Evolutionary conservation across 2,329 filamentous ascomycete species (phyloP).

Genomic region (Leptosphaerulina australis): DNA sequence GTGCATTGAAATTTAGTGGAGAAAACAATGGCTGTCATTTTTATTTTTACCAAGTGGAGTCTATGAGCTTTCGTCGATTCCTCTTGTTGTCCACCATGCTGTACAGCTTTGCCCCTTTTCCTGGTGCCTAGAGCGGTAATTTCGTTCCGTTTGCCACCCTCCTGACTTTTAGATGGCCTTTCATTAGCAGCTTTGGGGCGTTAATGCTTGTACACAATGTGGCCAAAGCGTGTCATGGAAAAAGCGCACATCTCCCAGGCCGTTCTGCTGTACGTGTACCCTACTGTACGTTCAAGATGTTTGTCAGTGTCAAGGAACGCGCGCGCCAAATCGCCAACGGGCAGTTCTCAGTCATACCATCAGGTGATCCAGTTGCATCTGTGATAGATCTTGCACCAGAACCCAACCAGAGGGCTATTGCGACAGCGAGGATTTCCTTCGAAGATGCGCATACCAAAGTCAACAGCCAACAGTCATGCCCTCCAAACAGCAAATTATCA

Average conservation of each 20-base stretch:
- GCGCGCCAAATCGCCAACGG: conserved; percentile 22
- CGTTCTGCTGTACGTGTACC: conserved; percentile 11
- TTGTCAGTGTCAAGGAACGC: conserved; percentile 24
- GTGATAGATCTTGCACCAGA: conserved; percentile 7
- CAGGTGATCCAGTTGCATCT: not conserved
- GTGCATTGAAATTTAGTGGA: not conserved
- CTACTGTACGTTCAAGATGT: conserved; percentile 13
- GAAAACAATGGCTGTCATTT: not conserved
- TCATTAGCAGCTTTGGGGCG: conserved; percentile 14
- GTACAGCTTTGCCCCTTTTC: conserved; percentile 18
- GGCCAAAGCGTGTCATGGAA: conserved; percentile 17
- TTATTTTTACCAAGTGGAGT: too few species aligned
- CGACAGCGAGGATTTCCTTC: conserved; percentile 3
- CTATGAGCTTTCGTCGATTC: not conserved
- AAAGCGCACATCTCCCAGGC: conserved; percentile 13
- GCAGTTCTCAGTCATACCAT: conserved; percentile 10
- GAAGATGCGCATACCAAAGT: conserved; percentile 1
- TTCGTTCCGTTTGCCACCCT: conserved; percentile 18
- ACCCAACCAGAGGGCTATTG: not conserved
- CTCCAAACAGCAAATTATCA: not conserved
- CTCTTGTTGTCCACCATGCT: not conserved
- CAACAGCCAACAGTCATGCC: not conserved
- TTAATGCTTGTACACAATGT: conserved; percentile 11
- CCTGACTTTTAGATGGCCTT: conserved; percentile 15
- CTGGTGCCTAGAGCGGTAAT: conserved; percentile 17